Evolutionary conservation across 441 rosid genomes (phyloP).

Genomic region (Gossypium trilobum): DNA sequence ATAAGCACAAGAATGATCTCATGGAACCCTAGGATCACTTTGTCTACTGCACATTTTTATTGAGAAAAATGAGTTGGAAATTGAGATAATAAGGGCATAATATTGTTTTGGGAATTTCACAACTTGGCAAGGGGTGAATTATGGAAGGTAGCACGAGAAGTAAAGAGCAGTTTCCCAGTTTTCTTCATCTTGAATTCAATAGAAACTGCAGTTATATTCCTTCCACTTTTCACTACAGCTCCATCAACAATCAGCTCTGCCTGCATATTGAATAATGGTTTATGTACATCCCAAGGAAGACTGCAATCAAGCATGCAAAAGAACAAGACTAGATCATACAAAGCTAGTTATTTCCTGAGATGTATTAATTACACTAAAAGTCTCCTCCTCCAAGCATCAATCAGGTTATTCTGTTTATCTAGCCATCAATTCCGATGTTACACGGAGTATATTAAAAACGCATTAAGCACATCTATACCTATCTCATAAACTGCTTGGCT

Average conservation of each 20-base stretch:
- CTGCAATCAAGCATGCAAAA: background rate
- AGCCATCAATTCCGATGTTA: no score
- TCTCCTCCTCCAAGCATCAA: no score
- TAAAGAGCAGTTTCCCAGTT: conserved; percentile 37
- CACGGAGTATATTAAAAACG: no score
- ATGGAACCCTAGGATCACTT: no score
- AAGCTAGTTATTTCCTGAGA: background rate
- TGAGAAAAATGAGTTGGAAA: no score
- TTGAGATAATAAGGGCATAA: background rate
- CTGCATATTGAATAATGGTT: conserved; percentile 15
- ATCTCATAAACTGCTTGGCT: no score
- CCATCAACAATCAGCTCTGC: conserved; percentile 48
- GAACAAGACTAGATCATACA: background rate
- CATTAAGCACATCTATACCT: no score
- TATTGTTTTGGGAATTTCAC: conserved; percentile 18
- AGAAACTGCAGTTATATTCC: conserved; percentile 49
- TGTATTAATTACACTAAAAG: background rate
- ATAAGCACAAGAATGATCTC: no score
- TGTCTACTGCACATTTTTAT: no score
- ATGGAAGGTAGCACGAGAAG: conserved; percentile 53
- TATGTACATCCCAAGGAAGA: no score
- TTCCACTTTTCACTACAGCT: conserved; percentile 56
- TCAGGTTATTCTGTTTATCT: no score
- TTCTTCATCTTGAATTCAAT: conserved; percentile 47
- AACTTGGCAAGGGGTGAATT: conserved; percentile 41